phyloP scores from a whole-genome alignment of 2,329 filamentous ascomycete genomes.

The Onygenales sp. region DNA sequence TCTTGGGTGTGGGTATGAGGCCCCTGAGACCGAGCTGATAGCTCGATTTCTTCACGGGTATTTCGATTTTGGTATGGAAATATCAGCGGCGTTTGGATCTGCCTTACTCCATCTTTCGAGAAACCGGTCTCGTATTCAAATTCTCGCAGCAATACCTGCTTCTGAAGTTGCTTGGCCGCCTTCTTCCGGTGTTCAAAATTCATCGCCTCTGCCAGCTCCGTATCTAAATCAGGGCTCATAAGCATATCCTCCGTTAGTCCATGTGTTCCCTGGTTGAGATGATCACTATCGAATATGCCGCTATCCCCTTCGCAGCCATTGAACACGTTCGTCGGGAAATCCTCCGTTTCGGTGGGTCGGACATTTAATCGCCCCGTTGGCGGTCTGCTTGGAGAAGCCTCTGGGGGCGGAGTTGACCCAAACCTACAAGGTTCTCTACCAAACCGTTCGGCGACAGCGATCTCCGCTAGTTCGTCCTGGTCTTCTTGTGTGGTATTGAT shows the following conservation, averaged over 20 bases:
- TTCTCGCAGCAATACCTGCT: conserved; percentile 9
- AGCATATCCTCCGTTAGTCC: not conserved
- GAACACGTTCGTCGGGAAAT: not conserved
- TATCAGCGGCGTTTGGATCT: conserved; percentile 5
- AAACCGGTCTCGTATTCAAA: not conserved
- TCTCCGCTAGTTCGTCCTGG: not conserved
- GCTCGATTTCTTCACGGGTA: conserved; percentile 20
- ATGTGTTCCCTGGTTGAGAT: not conserved
- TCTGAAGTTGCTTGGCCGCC: conserved; percentile 20
- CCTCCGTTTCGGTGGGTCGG: not conserved
- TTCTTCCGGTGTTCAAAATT: conserved; percentile 32
- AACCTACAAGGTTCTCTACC: not conserved
- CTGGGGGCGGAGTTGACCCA: not conserved
- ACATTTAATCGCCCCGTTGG: not conserved
- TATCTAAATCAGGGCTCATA: conserved; percentile 5
- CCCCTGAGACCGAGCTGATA: conserved; percentile 6
- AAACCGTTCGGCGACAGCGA: not conserved
- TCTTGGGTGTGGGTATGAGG: not conserved
- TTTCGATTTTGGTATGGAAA: conserved; percentile 24
- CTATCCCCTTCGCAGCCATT: not conserved
- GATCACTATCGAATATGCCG: not conserved
- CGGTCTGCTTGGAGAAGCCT: not conserved
- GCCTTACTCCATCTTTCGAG: not conserved
- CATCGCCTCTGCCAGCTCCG: conserved; percentile 22
- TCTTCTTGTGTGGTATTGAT: not conserved